Base-by-base conservation (phyloP, 2,329 filamentous ascomycete species). In the Phaeosphaeriaceae sp. region DNA sequence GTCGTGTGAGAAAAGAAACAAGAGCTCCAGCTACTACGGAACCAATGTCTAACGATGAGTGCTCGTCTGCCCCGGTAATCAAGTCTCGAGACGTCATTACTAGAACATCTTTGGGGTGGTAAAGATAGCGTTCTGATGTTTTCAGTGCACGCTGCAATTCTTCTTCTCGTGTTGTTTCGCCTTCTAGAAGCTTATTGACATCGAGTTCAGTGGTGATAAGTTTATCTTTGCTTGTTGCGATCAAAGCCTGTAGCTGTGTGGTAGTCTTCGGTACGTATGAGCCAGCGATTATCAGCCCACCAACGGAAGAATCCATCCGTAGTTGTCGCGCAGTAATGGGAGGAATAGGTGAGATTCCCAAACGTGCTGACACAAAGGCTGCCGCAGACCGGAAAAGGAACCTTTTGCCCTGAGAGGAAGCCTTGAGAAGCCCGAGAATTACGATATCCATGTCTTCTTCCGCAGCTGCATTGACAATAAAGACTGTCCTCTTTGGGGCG, bases 211-310 rank as follows among this genome's bases (percentile, higher is more conserved):
- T 73, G 0, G 74, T 76, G 0, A 71, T 75, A 0, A 83, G 64
- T n/a, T 74, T 66, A 0, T 65, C 50, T 0, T 74, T 75, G 0
- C 77, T 74, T 13, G 66, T 65, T 2, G 72, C 62, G 0, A 70
- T 66, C 7, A 84, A 58, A 2, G 68, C 64, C 20, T 78, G 74
- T 1, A 84, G 64, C 46, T 85, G 82, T 0, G 79, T 76, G 0
- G 83, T 85, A 0, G 83, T 85, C 54, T 84, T 85, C 2, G 81
- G 81, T 0, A 85, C 81, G 36, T 85, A 84, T 0, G 79, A 83
- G 0, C 83, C 82, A 0, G 81, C 82, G 13, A 85, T 76, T 15
- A 84, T 76, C 0, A 85, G 61, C 0, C 81, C 82, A 0, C 82
- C 83, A 0, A 66, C 66, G 0, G 68, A 68, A 0, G 79, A 64